Percentiles rank a stretch among this genome's conserved stretches.
Evolutionary conservation across 495 filamentous ascomycete species (phyloP).

Genomic region (Pyrenopolyporus hunteri): DNA sequence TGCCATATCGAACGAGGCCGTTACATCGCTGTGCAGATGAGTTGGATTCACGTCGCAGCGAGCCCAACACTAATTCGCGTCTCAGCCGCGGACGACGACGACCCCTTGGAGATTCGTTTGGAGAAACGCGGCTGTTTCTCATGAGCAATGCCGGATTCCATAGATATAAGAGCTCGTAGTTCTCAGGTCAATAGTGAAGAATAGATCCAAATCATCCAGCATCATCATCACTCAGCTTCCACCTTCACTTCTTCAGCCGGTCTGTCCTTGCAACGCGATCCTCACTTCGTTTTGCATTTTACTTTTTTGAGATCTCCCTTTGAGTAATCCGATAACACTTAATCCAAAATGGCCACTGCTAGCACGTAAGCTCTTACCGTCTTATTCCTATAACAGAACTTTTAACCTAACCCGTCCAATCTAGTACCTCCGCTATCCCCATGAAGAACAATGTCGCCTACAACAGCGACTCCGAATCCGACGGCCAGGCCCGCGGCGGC

Average conservation of each 20-base stretch:
- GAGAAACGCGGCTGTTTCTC: slow-evolving; percentile 25
- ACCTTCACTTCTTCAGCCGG: slow-evolving; percentile 38
- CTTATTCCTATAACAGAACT: neutral
- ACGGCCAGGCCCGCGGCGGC: slow-evolving; percentile 40
- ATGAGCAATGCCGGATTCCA: neutral
- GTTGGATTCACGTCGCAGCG: slow-evolving; percentile 34
- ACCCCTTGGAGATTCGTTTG: slow-evolving; percentile 9
- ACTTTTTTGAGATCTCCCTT: slow-evolving; percentile 32
- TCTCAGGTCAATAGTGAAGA: slow-evolving; percentile 8
- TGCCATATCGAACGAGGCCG: slow-evolving; percentile 43
- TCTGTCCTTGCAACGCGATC: slow-evolving; percentile 25
- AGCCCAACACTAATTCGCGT: slow-evolving; percentile 20
- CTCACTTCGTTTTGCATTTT: neutral
- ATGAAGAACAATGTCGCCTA: slow-evolving; percentile 40
- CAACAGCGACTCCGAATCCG: slow-evolving; percentile 40
- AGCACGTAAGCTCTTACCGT: slow-evolving; percentile 34
- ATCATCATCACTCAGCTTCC: slow-evolving; percentile 16
- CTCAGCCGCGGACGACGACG: slow-evolving; percentile 5
- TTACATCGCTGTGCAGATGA: slow-evolving; percentile 27
- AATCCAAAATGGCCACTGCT: slow-evolving; percentile 38
- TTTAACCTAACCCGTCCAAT: slow-evolving; percentile 7
- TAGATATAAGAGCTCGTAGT: slow-evolving; percentile 23
- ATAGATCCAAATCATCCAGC: slow-evolving; percentile 23
- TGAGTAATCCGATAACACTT: slow-evolving; percentile 15
- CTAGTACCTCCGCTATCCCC: slow-evolving; percentile 33